These are phyloP conservation scores for Geotrichum histeridarum DNA, from an alignment of 1,139 yeast genomes.

Conservation along the genomic window DNA sequence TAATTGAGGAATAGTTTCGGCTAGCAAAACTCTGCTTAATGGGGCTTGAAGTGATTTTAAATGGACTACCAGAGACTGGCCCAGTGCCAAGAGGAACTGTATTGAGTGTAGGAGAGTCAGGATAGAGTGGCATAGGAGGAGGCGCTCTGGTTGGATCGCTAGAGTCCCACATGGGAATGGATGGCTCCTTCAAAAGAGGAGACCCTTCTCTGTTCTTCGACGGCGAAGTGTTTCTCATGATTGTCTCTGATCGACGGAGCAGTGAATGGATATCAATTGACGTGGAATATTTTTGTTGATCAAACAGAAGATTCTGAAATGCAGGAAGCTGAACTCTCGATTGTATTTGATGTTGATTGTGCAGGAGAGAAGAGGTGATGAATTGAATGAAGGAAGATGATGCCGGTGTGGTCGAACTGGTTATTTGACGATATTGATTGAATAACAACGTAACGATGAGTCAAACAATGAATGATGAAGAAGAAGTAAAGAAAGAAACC, in stretches of 20 bases:
- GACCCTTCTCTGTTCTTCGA: conserved; percentile 1
- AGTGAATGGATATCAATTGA: background rate
- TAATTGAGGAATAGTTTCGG: conserved; percentile 28
- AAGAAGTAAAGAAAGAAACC: too few species aligned
- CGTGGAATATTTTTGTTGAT: background rate
- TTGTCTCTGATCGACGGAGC: background rate
- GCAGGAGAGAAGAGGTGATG: conserved; percentile 3
- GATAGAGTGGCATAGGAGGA: conserved; percentile 38
- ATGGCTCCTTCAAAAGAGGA: conserved; percentile 1
- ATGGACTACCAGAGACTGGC: conserved; percentile 21
- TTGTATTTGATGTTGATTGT: background rate
- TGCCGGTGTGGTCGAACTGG: background rate
- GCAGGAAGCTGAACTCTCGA: background rate
- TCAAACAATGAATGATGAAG: too few species aligned
- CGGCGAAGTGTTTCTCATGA: conserved; percentile 10
- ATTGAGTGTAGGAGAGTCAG: conserved; percentile 33
- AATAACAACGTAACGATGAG: too few species aligned
- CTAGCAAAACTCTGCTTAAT: conserved; percentile 29
- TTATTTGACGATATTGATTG: background rate
- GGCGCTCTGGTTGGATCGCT: conserved; percentile 40
- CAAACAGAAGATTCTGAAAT: background rate
- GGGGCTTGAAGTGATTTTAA: conserved; percentile 22
- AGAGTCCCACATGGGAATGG: conserved; percentile 34
- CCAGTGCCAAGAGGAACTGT: conserved; percentile 22
- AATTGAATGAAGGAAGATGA: conserved; percentile 2